Percentiles rank a stretch among this genome's conserved stretches.
Conservation (phyloP, 176 grass and related monocot species). For the Dactylis glomerata region DNA sequence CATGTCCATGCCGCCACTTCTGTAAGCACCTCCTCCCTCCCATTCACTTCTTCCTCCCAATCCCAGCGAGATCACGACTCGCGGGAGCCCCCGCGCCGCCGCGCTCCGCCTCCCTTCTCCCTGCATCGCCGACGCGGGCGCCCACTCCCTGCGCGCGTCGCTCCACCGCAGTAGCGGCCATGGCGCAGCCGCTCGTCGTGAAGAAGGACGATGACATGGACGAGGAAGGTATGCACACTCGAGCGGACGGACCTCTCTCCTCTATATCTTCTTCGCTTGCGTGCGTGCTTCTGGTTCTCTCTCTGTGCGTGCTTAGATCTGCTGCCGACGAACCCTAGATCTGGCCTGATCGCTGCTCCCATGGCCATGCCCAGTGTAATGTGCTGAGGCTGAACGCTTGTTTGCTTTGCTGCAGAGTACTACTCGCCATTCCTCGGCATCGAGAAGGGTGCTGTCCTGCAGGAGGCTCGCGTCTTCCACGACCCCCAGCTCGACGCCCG, state of each 20-base stretch:
- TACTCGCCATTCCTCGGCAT: conserved; percentile 97
- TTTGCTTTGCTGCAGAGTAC: conserved; percentile 52
- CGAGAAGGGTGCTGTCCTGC: conserved; percentile 95
- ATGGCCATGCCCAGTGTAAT: neutral
- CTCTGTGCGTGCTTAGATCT: conserved; percentile 5
- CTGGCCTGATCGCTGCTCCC: conserved; percentile 11
- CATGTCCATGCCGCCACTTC: conserved; percentile 24
- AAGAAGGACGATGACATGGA: conserved; percentile 99
- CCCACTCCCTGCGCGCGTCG: neutral
- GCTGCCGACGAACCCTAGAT: conserved; percentile 4
- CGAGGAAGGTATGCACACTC: conserved; percentile 66
- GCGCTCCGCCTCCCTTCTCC: neutral
- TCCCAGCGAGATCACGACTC: conserved; percentile 4
- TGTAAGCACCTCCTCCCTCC: conserved; percentile 18
- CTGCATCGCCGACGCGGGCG: neutral
- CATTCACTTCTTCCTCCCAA: neutral
- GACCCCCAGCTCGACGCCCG: conserved; percentile 93
- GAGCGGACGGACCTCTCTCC: neutral
- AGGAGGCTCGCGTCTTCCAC: conserved; percentile 96
- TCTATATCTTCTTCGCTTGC: neutral
- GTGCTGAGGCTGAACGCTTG: conserved; percentile 1
- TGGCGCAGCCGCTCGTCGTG: conserved; percentile 83
- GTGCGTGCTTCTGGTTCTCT: neutral
- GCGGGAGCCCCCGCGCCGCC: neutral
- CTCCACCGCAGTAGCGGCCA: conserved; percentile 34